Percentiles rank a stretch among this genome's conserved stretches.
These are phyloP conservation scores for Macrolepiota dolichaula DNA, from an alignment of 768 basidiomycete species.

Conservation along the genomic window DNA sequence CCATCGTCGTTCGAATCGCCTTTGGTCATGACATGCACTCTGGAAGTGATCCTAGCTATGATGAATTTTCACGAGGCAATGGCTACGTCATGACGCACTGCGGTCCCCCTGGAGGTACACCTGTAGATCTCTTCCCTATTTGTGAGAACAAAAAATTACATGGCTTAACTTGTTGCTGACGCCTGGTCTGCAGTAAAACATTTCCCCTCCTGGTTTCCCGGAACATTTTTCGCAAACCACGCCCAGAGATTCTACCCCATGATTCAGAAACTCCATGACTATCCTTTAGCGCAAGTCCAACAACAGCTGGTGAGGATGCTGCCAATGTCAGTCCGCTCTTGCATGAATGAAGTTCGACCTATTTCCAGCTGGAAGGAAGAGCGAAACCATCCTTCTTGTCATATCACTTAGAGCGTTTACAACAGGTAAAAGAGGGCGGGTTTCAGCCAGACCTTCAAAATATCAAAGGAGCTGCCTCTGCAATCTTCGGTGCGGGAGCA, in stretches of 20 bases:
- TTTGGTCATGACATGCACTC: not conserved
- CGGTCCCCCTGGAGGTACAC: not conserved
- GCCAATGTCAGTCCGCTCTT: not conserved
- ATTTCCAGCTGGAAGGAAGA: slow-evolving; percentile 20
- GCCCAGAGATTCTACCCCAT: not conserved
- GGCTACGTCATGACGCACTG: slow-evolving; percentile 6
- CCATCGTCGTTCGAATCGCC: not conserved
- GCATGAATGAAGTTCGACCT: not conserved
- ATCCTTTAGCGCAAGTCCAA: slow-evolving; percentile 10
- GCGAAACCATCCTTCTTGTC: slow-evolving; percentile 41
- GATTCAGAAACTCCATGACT: not conserved
- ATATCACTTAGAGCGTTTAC: slow-evolving; percentile 44
- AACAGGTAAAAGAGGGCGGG: not conserved
- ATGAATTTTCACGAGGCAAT: not conserved
- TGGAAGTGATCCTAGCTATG: not conserved
- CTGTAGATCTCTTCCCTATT: slow-evolving; percentile 5
- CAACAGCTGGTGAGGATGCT: slow-evolving; percentile 7
- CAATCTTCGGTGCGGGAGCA: not conserved
- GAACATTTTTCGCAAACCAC: not conserved
- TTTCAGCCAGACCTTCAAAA: not conserved
- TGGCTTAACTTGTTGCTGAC: not conserved
- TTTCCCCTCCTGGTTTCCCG: slow-evolving; percentile 8
- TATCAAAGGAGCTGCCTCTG: not conserved
- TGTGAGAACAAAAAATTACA: not conserved
- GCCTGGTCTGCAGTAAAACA: not conserved